Percentiles rank a stretch among this genome's conserved stretches.
Evolutionary conservation across 2,329 filamentous ascomycete species (phyloP).

Genomic region (Plenodomus tracheiphilus): DNA sequence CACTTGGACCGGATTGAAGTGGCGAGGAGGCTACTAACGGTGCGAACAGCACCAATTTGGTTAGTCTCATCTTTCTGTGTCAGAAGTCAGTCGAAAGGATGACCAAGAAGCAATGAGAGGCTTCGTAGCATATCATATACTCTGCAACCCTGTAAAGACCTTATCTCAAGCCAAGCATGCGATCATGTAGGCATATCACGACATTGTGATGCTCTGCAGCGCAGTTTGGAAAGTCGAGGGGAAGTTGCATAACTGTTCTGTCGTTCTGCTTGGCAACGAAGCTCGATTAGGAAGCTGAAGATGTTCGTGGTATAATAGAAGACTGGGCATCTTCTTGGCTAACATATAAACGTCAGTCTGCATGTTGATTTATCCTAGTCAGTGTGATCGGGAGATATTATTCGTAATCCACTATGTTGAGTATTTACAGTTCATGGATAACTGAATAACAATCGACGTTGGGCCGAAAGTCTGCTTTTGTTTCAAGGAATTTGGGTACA

Average conservation of each 20-base stretch:
- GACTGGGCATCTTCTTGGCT: constrained; percentile 10
- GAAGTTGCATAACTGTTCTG: constrained; percentile 17
- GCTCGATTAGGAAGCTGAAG: constrained; percentile 20
- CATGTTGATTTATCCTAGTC: neutral
- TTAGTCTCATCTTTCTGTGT: constrained; percentile 13
- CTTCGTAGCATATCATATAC: neutral
- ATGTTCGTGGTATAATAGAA: constrained; percentile 3
- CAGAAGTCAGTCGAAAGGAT: neutral
- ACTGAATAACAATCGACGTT: no score
- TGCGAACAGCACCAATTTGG: constrained; percentile 8
- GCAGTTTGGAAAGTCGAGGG: constrained; percentile 5
- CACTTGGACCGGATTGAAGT: constrained; percentile 1
- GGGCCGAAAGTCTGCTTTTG: no score
- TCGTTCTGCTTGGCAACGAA: constrained; percentile 16
- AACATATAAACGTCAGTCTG: neutral
- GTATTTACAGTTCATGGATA: no score
- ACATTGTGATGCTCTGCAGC: neutral
- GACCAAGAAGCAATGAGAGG: neutral
- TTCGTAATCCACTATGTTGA: no score
- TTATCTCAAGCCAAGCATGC: constrained; percentile 4
- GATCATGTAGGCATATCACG: constrained; percentile 1
- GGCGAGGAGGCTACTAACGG: constrained; percentile 17
- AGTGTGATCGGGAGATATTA: neutral
- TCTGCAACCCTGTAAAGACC: neutral
- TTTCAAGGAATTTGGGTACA: no score